Evolutionary conservation across 2,329 filamentous ascomycete species (phyloP), one percentile per base, ranked within the genome.

Genomic region (Cercospora zeae-maydis): DNA sequence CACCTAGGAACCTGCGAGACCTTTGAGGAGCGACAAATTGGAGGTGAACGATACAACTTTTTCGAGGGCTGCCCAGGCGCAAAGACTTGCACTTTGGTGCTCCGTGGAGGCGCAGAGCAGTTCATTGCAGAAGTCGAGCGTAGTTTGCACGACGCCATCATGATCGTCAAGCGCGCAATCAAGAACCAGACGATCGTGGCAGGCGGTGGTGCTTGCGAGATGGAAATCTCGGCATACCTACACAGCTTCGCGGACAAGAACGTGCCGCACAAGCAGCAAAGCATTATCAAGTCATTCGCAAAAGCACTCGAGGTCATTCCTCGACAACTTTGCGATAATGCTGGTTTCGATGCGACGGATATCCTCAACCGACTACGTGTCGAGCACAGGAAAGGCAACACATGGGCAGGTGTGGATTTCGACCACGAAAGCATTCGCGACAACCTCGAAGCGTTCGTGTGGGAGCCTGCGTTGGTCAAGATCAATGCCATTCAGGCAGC

Each of bases 91-190:
- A 99, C 95, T 9, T 83, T 99, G 19, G 88, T 99, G 42, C 88
- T 99, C 67, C 91, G 95, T 75, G 95, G 95, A 74, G 95, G 95
- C 69, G 95, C 95, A 36, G 95, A 99, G 82, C 95, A 99, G 78
- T 99, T 99, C 81, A 99, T 99, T 72, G 95, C 95, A 63, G 95
- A 99, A 78, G 95, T 97, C 1, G 95, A 99, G 83, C 91, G 95
- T 68, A 96, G 92, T 75, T 85, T 99, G 69, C 95, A 99, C 83
- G 95, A 99, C 74, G 95, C 95, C 71, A 98, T 99, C 79, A 99
- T 99, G 95, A 96, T 99, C 74, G 95, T 99, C 75, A 98, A 98
- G 86, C 92, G 96, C 66, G 92, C 95, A 30, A 92, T 98, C 78
- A 92, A 91, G 82, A 96, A 98, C 83, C 89, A 89, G 75, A 90